Evolutionary conservation across 192 early-diverging fungal species (phyloP), one percentile per base, ranked within the genome.

Genomic region (Backusella australiensis): DNA sequence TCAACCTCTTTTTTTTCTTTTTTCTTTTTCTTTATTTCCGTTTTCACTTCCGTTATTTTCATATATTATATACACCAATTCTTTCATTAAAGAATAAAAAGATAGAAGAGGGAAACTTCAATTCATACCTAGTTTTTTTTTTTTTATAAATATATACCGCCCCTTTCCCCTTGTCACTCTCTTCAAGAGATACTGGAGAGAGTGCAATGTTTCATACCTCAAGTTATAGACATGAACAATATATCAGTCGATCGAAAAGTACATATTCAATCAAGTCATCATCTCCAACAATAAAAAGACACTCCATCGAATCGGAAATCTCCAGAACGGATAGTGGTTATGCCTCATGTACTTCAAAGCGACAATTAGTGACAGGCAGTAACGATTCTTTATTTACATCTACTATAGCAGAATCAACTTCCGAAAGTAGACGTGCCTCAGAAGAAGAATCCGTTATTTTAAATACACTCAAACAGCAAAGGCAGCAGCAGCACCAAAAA

Each of bases 21-120:
- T 12, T 29, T 63, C 29, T 12, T n/a, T 63, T 63, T 56, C 53
- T 56, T 21, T 21, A n/a, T 56, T 26, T 23, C 8, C 21, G 9
- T 26, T 29, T 63, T 29, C 26, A 49, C 12, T 26, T 63, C 11
- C 56, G 9, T 29, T 29, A 29, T 29, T 12, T 14, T 63, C 56
- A 63, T 9, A 29, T 9, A 29, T 11, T 29, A 26, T 21, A 29
- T 26, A 63, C 14, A 26, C 3, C 11, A 29, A 29, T 23, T 21
- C 11, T 26, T 23, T 63, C 21, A 29, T 14, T 4, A 63, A 63
- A 63, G 19, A 63, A 63, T 29, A 26, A 11, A 23, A 53, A 26
- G 56, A 29, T 14, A 29, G 56, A 63, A 63, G 56, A 63, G 56
- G 56, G 56, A 63, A 63, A 63, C 56, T 63, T 63, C 56, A 29